Percentiles rank a stretch among this genome's conserved stretches.
Conservation (phyloP, 1,139 yeast genomes). For the Lodderomyces jiufengensis region DNA sequence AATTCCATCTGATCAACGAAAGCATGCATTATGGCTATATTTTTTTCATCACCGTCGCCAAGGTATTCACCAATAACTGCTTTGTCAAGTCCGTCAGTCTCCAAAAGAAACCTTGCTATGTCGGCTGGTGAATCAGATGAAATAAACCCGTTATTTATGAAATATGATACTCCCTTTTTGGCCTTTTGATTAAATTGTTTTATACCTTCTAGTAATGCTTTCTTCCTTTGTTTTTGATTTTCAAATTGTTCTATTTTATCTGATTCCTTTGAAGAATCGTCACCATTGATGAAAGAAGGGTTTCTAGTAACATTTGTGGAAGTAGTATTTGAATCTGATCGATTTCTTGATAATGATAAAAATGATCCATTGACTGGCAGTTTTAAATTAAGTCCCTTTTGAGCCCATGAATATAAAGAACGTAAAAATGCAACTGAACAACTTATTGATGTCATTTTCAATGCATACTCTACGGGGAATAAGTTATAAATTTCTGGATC, state of each 20-base stretch:
- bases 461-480: constrained; percentile 76
- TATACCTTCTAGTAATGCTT: constrained; percentile 73
- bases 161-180: constrained; percentile 65
- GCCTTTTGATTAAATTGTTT: constrained; percentile 82
- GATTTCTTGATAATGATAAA: constrained; percentile 26
- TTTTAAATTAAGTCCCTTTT: constrained; percentile 48
- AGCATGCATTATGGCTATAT: constrained; percentile 85
- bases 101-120: constrained; percentile 71
- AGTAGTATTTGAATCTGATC: constrained; percentile 41
- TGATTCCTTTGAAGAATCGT: constrained; percentile 25
- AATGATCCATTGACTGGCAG: constrained; percentile 16
- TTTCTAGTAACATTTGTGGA: constrained; percentile 26
- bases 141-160: constrained; percentile 64
- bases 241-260: constrained; percentile 89
- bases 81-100: constrained; percentile 81
- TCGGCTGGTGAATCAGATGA: constrained; percentile 55
- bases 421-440: constrained; percentile 80
- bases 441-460: constrained; percentile 76
- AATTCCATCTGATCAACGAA: constrained; percentile 90
- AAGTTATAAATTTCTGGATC: constrained; percentile 52
- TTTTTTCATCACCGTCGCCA: constrained; percentile 83
- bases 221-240: constrained; percentile 76
- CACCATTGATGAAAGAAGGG: constrained; percentile 31
- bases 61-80: constrained; percentile 84
- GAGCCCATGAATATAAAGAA: constrained; percentile 87